phyloP scores from a whole-genome alignment of 257 asterid species.

The Ajuga chamaepitys region DNA sequence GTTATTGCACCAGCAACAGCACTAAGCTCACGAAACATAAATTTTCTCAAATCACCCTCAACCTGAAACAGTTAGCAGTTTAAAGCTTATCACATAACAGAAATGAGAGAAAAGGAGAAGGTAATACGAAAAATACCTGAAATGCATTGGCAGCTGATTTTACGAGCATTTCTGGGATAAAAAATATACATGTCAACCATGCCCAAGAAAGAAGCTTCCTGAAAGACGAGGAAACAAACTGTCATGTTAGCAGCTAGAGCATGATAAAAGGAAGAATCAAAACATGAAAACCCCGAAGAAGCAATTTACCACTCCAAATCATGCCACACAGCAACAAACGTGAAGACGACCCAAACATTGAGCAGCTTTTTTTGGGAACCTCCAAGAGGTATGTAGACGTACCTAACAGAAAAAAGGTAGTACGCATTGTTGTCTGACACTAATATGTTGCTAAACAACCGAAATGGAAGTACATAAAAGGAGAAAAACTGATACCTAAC shows the following conservation, averaged over 20 bases:
- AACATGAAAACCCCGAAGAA: slow-evolving; percentile 10
- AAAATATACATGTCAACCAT: slow-evolving; percentile 94
- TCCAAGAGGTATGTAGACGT: slow-evolving; percentile 91
- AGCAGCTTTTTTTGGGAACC: slow-evolving; percentile 83
- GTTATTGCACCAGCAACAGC: slow-evolving; percentile 96
- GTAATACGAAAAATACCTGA: slow-evolving; percentile 42
- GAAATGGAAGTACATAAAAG: neutral
- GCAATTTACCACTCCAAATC: slow-evolving; percentile 83
- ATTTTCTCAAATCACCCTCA: slow-evolving; percentile 53
- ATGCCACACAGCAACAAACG: slow-evolving; percentile 97
- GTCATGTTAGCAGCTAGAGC: slow-evolving; percentile 8
- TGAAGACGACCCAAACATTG: slow-evolving; percentile 91
- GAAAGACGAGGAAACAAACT: slow-evolving; percentile 22
- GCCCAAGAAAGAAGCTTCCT: slow-evolving; percentile 99
- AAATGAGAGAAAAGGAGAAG: slow-evolving; percentile 1
- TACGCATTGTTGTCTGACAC: neutral
- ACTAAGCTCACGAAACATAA: slow-evolving; percentile 77
- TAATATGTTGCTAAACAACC: slow-evolving; percentile 7
- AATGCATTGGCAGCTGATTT: slow-evolving; percentile 57
- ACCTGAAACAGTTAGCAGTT: slow-evolving; percentile 38
- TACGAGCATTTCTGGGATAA: slow-evolving; percentile 83
- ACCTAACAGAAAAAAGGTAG: slow-evolving; percentile 39
- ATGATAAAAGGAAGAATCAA: neutral
- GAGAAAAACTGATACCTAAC: slow-evolving; percentile 51
- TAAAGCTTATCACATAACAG: neutral